Conservation (phyloP, 371 early-diverging fungal genomes). For the Mucor plumbeus region DNA sequence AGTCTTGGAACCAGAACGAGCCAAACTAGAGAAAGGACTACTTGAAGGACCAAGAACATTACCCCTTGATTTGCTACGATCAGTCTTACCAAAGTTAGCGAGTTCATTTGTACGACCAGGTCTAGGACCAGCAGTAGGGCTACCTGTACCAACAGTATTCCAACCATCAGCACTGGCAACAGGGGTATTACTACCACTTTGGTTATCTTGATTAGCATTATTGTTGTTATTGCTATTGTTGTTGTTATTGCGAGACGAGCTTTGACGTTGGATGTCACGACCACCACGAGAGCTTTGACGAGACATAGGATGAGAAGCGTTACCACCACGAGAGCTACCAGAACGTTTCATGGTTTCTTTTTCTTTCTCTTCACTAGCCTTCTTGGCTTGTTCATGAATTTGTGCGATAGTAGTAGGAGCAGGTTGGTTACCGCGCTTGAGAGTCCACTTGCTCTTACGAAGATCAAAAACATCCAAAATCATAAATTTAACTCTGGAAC, state of each 20-base stretch:
- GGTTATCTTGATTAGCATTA: slow-evolving; percentile 7
- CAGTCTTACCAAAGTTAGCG: slow-evolving; percentile 79
- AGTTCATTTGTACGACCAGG: slow-evolving; percentile 71
- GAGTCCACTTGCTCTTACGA: slow-evolving; percentile 81
- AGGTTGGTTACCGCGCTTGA: slow-evolving; percentile 59
- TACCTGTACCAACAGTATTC: slow-evolving; percentile 66
- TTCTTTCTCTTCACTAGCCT: slow-evolving; percentile 67
- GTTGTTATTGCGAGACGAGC: slow-evolving; percentile 40
- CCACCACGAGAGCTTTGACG: slow-evolving; percentile 60
- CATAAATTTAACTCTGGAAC: slow-evolving; percentile 93
- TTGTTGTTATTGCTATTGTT: not conserved
- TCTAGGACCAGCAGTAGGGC: slow-evolving; percentile 45
- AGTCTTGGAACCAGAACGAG: slow-evolving; percentile 37
- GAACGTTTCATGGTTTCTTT: slow-evolving; percentile 72
- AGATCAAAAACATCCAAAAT: slow-evolving; percentile 91
- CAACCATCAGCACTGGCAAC: slow-evolving; percentile 65
- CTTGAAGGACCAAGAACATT: slow-evolving; percentile 65
- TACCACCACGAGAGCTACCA: slow-evolving; percentile 62
- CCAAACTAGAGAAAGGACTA: slow-evolving; percentile 61
- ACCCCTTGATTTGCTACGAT: slow-evolving; percentile 61
- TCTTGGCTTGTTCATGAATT: slow-evolving; percentile 81
- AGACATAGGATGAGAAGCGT: slow-evolving; percentile 57
- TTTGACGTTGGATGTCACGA: slow-evolving; percentile 47
- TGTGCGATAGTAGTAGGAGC: slow-evolving; percentile 91
- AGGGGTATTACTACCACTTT: slow-evolving; percentile 4